Base-by-base conservation (phyloP, 768 basidiomycete species). In the Boletus subparvulus region DNA sequence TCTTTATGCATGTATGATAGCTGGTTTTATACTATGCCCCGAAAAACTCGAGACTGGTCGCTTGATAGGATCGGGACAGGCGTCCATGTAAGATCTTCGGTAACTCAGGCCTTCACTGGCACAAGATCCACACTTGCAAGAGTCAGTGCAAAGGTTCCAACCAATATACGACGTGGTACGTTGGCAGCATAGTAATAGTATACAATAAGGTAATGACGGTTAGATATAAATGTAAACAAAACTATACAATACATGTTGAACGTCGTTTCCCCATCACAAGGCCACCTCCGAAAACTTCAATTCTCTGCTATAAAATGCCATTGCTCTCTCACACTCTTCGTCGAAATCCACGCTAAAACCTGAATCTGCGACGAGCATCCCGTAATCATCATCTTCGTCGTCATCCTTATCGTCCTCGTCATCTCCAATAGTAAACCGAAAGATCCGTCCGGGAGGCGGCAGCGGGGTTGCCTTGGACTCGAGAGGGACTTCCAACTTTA, bases 361-460 rank as follows among this genome's bases (percentile, higher is more conserved):
- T 1, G 68, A 49, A 37, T 66, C 44, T 6, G 56, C 10, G 26
- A 70, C 17, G 11, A 59, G 28, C 3, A 46, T 63, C 14, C 70
- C 70, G 10, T 73, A 72, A 41, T 73, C 68, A 4, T 62, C 67
- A 2, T 72, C 66, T 13, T 65, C 66, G 3, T 72, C 69, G 0
- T 61, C 55, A 3, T 43, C 65, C 7, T 65, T 56, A 2, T 67
- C 55, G 7, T 64, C 59, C 8, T 67, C 56, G 3, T 58, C 61
- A 9, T 63, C 65, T 16, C 62, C 67, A 0, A 63, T 54, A 52
- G 50, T 65, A 58, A 65, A 71, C 60, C 37, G 64, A 50, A 66
- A 60, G 26, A 58, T 55, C 13, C 28, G 59, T n/a, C 4, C n/a
- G 0, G 64, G 57, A 47, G 56, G 52, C 10, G 55, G 36, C 13